These are phyloP conservation scores for Vicia faba DNA, from an alignment of 306 rosid species.

Conservation along the genomic window DNA sequence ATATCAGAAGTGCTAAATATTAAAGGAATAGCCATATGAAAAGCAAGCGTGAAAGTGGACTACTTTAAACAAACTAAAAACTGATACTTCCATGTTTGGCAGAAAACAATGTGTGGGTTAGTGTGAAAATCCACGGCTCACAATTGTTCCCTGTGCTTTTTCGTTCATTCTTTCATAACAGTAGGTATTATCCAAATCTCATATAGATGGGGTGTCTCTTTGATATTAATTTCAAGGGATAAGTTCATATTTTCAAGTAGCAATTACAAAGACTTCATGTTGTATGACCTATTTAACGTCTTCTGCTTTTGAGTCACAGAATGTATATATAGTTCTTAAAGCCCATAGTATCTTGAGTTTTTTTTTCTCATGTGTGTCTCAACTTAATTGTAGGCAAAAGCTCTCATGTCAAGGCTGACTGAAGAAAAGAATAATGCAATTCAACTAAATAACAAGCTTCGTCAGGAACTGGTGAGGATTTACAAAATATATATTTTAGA, in stretches of 20 bases:
- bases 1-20: too few relatives aligned
- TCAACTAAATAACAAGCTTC: slow-evolving; percentile 69
- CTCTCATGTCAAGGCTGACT: slow-evolving; percentile 61
- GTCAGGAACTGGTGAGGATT: slow-evolving; percentile 81
- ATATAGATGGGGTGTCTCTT: slow-evolving; percentile 19
- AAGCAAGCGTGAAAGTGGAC: too few relatives aligned
- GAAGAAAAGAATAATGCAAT: slow-evolving; percentile 71
- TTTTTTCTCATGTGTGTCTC: neutral
- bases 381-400: slow-evolving; percentile 58
- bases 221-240: slow-evolving; percentile 14
- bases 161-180: too few relatives aligned
- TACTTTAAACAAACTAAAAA: too few relatives aligned
- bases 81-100: too few relatives aligned
- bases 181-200: neutral
- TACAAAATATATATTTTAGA: neutral
- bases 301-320: slow-evolving; percentile 6
- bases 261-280: slow-evolving; percentile 1
- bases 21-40: too few relatives aligned
- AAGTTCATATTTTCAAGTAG: slow-evolving; percentile 32
- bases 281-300: slow-evolving; percentile 14
- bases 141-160: too few relatives aligned
- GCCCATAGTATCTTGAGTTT: neutral
- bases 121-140: too few relatives aligned
- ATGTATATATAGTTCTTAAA: slow-evolving; percentile 7
- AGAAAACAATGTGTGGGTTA: too few relatives aligned